Evolutionary conservation across 345 rosid species (phyloP).

Genomic region (Populus nigra): DNA sequence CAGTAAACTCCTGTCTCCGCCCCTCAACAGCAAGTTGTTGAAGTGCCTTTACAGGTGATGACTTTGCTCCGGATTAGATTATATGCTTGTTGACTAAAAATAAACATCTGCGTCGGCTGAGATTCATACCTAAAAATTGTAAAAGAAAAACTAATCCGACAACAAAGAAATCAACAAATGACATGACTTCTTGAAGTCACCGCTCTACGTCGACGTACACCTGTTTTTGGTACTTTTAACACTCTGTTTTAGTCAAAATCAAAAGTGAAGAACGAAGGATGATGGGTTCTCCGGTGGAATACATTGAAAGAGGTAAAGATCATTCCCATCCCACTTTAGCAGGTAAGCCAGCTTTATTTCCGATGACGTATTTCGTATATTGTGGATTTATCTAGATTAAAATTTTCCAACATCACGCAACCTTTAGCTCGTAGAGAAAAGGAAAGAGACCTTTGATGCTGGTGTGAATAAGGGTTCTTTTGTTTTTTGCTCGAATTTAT

Average conservation of each 20-base stretch:
- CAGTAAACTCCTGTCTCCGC: too few relatives aligned
- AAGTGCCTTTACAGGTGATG: not conserved
- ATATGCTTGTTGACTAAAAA: not conserved
- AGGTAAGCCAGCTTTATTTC: not conserved
- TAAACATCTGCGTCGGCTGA: not conserved
- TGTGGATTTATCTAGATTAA: not conserved
- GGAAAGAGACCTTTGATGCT: not conserved
- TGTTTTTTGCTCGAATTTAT: too few relatives aligned
- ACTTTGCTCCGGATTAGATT: not conserved
- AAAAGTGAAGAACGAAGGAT: not conserved
- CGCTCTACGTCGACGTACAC: not conserved
- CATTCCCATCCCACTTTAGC: not conserved
- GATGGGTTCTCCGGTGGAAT: not conserved
- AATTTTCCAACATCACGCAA: not conserved
- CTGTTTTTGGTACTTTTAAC: not conserved
- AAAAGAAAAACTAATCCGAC: not conserved
- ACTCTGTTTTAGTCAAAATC: not conserved
- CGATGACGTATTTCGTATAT: not conserved
- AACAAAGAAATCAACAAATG: not conserved
- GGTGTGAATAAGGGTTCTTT: not conserved
- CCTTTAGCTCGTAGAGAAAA: not conserved
- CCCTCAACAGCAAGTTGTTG: not conserved
- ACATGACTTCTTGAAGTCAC: not conserved
- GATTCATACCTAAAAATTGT: not conserved
- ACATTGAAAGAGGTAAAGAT: constrained; percentile 2